Percentiles rank a stretch among this genome's conserved stretches.
Conservation (phyloP, 306 rosid species). For the Castanopsis chinensis region DNA sequence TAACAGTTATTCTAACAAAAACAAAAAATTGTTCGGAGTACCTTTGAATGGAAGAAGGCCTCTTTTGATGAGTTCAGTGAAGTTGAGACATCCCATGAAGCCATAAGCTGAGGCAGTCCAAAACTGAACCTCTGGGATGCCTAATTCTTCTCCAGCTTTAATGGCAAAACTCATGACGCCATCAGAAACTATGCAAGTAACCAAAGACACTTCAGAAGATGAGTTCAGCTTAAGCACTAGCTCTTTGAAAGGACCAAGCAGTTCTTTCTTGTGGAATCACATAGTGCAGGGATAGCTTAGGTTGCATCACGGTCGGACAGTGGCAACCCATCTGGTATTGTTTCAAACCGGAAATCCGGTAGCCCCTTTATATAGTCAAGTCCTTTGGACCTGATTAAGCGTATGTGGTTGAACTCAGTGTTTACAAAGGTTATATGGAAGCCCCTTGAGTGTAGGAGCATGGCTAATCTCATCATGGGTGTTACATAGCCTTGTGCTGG, state of each 20-base stretch:
- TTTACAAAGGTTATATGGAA: conserved; percentile 22
- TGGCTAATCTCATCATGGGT: conserved; percentile 32
- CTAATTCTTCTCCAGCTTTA: conserved; percentile 12
- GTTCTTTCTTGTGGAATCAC: conserved; percentile 26
- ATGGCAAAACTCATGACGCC: conserved; percentile 19
- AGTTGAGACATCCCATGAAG: conserved; percentile 11
- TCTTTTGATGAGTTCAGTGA: conserved; percentile 10
- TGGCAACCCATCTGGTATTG: conserved; percentile 22
- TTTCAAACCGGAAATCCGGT: conserved; percentile 16
- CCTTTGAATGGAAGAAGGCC: conserved; percentile 24
- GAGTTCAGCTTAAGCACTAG: conserved; percentile 21
- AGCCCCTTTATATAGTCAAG: not conserved
- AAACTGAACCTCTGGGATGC: conserved; percentile 20
- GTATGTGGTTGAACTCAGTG: conserved; percentile 12
- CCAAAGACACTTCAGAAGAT: conserved; percentile 9
- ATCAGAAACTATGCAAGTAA: conserved; percentile 15
- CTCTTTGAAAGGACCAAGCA: conserved; percentile 10
- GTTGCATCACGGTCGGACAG: conserved; percentile 17
- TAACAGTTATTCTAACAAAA: not conserved
- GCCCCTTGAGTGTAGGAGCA: conserved; percentile 28
- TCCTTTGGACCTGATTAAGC: conserved; percentile 20
- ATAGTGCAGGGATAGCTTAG: conserved; percentile 4
- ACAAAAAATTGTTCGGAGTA: not conserved
- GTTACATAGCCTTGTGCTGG: conserved; percentile 23
- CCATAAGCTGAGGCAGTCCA: conserved; percentile 28